Evolutionary conservation across 2,329 filamentous ascomycete genomes (phyloP).

Genomic region (Thermothelomyces thermophilus): DNA sequence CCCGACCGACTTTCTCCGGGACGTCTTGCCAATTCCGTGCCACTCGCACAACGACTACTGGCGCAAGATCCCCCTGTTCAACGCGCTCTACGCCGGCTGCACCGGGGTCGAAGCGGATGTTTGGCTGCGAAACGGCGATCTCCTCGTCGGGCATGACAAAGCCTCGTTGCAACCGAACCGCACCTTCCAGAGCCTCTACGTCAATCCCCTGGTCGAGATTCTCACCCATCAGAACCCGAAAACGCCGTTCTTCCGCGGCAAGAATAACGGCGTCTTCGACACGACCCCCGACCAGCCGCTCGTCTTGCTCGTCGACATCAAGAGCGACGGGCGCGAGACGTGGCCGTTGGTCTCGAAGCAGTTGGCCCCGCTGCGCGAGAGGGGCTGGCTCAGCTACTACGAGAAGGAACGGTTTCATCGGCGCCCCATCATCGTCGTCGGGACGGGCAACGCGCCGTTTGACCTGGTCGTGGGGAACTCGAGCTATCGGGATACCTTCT

Average conservation of each 20-base stretch:
- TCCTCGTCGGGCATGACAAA: conserved; percentile 59
- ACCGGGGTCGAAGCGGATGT: conserved; percentile 64
- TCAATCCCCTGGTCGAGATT: conserved; percentile 55
- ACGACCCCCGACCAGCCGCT: conserved; percentile 47
- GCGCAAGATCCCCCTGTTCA: conserved; percentile 55
- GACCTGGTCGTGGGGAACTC: conserved; percentile 45
- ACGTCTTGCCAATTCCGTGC: conserved; percentile 27
- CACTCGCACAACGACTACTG: conserved; percentile 62
- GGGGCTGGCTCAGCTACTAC: conserved; percentile 50
- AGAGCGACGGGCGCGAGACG: conserved; percentile 47
- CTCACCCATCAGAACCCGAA: conserved; percentile 48
- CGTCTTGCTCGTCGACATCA: conserved; percentile 63
- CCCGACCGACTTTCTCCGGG: conserved; percentile 45
- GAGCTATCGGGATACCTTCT: conserved; percentile 56
- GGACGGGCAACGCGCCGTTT: conserved; percentile 58
- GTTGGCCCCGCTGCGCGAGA: conserved; percentile 51
- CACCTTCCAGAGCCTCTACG: conserved; percentile 57
- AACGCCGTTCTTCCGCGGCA: conserved; percentile 39
- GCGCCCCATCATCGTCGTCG: conserved; percentile 61
- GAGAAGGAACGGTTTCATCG: conserved; percentile 43
- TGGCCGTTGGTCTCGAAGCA: conserved; percentile 48
- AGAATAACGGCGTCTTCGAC: conserved; percentile 50
- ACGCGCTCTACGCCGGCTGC: conserved; percentile 53
- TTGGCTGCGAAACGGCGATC: conserved; percentile 50
- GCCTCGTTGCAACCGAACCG: conserved; percentile 47